phyloP scores from a whole-genome alignment of 139 green algal genomes.

The Micractinium sp. region DNA sequence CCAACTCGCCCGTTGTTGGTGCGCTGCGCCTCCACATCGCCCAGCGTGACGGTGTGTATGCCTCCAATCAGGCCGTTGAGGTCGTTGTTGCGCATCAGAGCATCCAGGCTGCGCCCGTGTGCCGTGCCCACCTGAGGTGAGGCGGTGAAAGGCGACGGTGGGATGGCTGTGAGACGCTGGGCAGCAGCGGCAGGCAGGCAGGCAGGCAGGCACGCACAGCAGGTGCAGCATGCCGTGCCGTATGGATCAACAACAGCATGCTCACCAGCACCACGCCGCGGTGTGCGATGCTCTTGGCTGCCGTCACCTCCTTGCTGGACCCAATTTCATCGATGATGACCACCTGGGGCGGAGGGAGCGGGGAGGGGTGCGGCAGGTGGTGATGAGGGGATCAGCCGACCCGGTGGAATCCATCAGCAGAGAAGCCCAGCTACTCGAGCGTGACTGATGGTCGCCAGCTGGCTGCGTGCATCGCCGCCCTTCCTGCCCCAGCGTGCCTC shows the following conservation, averaged over 20 bases:
- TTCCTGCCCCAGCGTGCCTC: background rate
- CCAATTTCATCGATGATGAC: constrained; percentile 90
- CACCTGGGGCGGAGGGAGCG: constrained; percentile 21
- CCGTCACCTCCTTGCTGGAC: constrained; percentile 70
- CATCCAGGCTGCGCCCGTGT: constrained; percentile 72
- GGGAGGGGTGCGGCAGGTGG: too few species aligned
- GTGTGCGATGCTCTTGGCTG: constrained; percentile 79
- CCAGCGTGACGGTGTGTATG: constrained; percentile 68
- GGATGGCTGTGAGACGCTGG: background rate
- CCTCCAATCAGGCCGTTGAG: constrained; percentile 78
- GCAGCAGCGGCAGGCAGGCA: background rate
- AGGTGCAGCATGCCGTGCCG: background rate
- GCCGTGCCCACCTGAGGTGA: constrained; percentile 66
- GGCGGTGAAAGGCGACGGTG: background rate
- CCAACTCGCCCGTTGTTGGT: constrained; percentile 13
- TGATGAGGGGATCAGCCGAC: too few species aligned
- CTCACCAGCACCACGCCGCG: constrained; percentile 80
- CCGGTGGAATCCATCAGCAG: background rate
- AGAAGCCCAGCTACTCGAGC: background rate
- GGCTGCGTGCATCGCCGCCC: background rate
- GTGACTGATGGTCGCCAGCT: too few species aligned
- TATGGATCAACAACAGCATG: background rate
- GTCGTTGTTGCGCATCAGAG: constrained; percentile 86
- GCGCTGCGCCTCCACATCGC: constrained; percentile 67
- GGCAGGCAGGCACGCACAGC: background rate